Evolutionary conservation across 2,329 filamentous ascomycete species (phyloP).

Genomic region (Aspergillus sp.): DNA sequence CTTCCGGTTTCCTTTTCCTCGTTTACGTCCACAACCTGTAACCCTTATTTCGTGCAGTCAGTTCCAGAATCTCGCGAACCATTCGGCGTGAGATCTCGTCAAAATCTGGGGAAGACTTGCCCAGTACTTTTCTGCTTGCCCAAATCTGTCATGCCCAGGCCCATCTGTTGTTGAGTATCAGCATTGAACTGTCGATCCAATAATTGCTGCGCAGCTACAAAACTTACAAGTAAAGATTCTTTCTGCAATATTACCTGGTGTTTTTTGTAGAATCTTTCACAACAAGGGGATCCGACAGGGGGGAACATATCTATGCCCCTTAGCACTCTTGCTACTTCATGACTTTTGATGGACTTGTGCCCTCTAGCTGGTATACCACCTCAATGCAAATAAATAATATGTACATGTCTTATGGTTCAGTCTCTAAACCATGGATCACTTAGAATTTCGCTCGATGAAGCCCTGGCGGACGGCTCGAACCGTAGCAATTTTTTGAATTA

Average conservation of each 20-base stretch:
- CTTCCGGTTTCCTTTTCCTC: neutral
- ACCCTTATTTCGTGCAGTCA: no score
- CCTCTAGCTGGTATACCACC: neutral
- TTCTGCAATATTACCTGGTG: neutral
- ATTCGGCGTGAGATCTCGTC: no score
- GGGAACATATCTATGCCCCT: neutral
- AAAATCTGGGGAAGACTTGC: no score
- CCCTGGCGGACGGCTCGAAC: constrained; percentile 21
- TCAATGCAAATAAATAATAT: neutral
- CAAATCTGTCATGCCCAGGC: no score
- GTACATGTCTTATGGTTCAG: neutral
- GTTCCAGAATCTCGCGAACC: no score
- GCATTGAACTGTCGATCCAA: neutral
- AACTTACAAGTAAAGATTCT: neutral
- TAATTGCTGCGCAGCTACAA: neutral
- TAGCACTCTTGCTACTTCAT: neutral
- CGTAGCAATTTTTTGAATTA: constrained; percentile 17
- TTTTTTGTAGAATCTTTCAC: neutral
- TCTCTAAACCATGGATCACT: constrained; percentile 19
- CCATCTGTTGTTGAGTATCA: no score
- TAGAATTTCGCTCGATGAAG: constrained; percentile 18
- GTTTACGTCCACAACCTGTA: neutral
- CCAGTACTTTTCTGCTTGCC: no score
- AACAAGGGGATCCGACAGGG: neutral
- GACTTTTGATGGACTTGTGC: neutral